Base-by-base conservation (phyloP, 148 eudicot species). In the Persicaria tinctoria region DNA sequence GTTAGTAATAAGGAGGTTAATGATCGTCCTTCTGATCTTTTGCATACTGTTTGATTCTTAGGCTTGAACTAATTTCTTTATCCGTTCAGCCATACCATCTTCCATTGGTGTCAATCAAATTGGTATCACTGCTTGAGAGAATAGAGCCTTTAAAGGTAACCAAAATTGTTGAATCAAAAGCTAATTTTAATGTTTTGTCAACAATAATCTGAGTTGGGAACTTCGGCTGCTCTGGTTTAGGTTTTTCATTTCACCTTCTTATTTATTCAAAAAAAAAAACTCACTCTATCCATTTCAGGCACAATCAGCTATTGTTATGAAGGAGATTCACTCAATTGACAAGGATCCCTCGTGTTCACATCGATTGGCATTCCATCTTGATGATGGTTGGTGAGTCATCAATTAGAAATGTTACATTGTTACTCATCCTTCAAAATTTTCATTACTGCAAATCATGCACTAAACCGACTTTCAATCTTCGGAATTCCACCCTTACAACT, bases 341-440 rank as follows among this genome's bases (percentile, higher is more conserved):
- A 76, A 88, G 78, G 87, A 95, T 83, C 96, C 98, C 74, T 83
- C 89, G 45, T 84, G 89, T 79, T 83, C 87, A 16, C 75, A 78
- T 81, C 93, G 91, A 57, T 74, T 95, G 83, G 97, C 97, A 49
- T 95, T 95, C 78, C 97, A 95, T 85, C 93, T 92, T 64, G 97
- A 90, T 78, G 96, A 92, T 89, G 97, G 98, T 66, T 95, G 97
- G 98, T 94, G 87, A 78, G 89, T 87, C 70, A 46, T 14, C 32
- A 74, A 66, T 41, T 76, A 74, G 69, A 63, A 46, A 55, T 51
- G 8, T 4, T 44, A 66, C 47, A 66, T 13, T 66, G 46, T 66
- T 41, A 66, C 48, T 44, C 74, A 72, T 72, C 27, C 10, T 72
- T 20, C 14, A 16, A 49, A 27, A 18, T 72, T 72, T n/a, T 72